phyloP scores from a whole-genome alignment of 495 filamentous ascomycete genomes.

The Thozetella sp. region DNA sequence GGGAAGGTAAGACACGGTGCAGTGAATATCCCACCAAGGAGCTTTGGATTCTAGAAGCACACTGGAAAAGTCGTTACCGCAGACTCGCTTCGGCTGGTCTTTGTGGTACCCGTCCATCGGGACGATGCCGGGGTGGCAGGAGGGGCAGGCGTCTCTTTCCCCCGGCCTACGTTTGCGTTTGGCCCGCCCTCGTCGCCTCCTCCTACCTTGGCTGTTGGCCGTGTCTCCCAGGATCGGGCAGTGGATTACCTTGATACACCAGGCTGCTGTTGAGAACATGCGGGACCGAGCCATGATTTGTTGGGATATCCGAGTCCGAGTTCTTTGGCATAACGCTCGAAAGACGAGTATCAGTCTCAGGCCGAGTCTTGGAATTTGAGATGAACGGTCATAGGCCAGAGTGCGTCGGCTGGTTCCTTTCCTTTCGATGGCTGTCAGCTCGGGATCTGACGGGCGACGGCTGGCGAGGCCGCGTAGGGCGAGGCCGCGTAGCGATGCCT shows the following conservation, averaged over 20 bases:
- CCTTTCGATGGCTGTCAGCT: not conserved
- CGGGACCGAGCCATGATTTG: too few relatives aligned
- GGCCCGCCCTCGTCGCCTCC: too few relatives aligned
- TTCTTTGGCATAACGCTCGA: not conserved
- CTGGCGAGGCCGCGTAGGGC: too few relatives aligned
- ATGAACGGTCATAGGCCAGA: not conserved
- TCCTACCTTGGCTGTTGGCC: too few relatives aligned
- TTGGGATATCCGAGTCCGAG: too few relatives aligned
- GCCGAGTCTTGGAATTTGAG: not conserved
- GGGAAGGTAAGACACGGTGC: not conserved
- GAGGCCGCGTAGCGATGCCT: too few relatives aligned
- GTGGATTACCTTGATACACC: too few relatives aligned
- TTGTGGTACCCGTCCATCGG: not conserved
- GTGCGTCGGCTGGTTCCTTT: not conserved
- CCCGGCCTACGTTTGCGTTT: too few relatives aligned
- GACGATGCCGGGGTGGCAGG: not conserved
- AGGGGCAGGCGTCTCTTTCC: too few relatives aligned
- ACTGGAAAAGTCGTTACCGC: not conserved
- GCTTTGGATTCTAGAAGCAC: not conserved
- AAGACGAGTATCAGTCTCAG: not conserved
- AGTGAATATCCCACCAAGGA: too few relatives aligned
- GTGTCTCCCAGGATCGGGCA: too few relatives aligned
- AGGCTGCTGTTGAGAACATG: too few relatives aligned
- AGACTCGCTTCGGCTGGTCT: not conserved
- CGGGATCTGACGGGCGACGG: not conserved